A percentile compares a stretch with the other conserved stretches of the same genome.
phyloP scores from a whole-genome alignment of 768 basidiomycete species.

The Xanthoconium stramineum region DNA sequence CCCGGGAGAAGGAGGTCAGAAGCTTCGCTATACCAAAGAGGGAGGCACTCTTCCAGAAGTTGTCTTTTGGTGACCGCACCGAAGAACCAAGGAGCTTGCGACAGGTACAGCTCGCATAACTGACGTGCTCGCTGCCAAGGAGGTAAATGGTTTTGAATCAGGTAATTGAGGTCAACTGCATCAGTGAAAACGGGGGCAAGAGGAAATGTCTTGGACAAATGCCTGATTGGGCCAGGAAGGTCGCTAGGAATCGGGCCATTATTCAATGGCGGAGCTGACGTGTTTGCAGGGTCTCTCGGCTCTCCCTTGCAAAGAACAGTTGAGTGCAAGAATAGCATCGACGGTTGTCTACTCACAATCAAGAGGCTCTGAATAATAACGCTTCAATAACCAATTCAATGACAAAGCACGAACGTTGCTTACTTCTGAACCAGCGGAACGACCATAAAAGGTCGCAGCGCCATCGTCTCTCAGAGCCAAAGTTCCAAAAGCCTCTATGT shows the following conservation, averaged over 20 bases:
- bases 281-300: conserved; percentile 1
- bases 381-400: conserved; percentile 4
- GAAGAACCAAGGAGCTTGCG: conserved; percentile 81
- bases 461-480: conserved; percentile 68
- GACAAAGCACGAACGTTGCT: conserved; percentile 31
- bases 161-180: conserved; percentile 41
- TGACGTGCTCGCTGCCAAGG: conserved; percentile 54
- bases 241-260: conserved; percentile 5
- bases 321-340: not conserved
- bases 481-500: conserved; percentile 68
- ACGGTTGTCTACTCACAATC: conserved; percentile 40
- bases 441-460: conserved; percentile 66
- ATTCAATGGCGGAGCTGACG: not conserved
- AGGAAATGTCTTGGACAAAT: conserved; percentile 46
- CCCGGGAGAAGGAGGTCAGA: conserved; percentile 25
- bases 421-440: conserved; percentile 72
- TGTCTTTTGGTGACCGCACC: conserved; percentile 65
- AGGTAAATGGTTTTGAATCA: conserved; percentile 53
- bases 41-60: conserved; percentile 61
- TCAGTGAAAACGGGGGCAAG: conserved; percentile 38
- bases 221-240: conserved; percentile 24
- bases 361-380: conserved; percentile 44
- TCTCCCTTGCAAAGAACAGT: conserved; percentile 23
- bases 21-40: conserved; percentile 60
- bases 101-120: conserved; percentile 66